Evolutionary conservation across 2,329 filamentous ascomycete genomes (phyloP), one percentile per base, ranked within the genome.

Genomic region (Periconia sp.): DNA sequence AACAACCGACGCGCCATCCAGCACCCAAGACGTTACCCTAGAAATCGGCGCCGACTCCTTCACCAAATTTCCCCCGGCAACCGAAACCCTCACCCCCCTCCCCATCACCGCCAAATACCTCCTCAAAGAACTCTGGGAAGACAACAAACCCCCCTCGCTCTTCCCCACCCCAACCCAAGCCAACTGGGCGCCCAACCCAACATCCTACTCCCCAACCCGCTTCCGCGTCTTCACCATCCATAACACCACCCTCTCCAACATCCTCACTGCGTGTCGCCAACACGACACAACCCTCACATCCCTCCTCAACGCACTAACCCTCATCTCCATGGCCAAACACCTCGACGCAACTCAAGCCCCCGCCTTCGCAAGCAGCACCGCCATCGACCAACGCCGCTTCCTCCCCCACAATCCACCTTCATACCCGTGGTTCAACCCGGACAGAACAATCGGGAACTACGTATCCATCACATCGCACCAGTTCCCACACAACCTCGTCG

Each of bases 21-120:
- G 48, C 50, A 48, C 56, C 47, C 54, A 64, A 56, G 59, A 48
- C 53, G 45, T 45, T 40, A 60, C 50, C 45, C 55, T 63, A 52
- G 57, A 69, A 53, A 57, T 52, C 45, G 35, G 56, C 54, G 61
- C 63, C 49, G 56, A 69, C 6, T 61, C 14, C 50, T 61, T 69
- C 27, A 58, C 61, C 31, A 42, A 65, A 55, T 44, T 55, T n/a
- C 43, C 58, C 15, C 57, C 65, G 8, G 63, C 68, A 47, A 62
- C 68, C 40, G 61, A 70, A 50, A 51, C 41, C 45, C 50, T 62
- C 33, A 55, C 57, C 53, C 55, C 51, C 55, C 53, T 60, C 55
- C 55, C 57, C 33, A 41, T 60, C 31, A 54, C 53, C 52, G 40
- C 47, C 41, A 57, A 53, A 49, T 59, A 44, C 47, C 23, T 59